Conservation (phyloP, 2,329 filamentous ascomycete species). For the Trichoderma semiorbis region DNA sequence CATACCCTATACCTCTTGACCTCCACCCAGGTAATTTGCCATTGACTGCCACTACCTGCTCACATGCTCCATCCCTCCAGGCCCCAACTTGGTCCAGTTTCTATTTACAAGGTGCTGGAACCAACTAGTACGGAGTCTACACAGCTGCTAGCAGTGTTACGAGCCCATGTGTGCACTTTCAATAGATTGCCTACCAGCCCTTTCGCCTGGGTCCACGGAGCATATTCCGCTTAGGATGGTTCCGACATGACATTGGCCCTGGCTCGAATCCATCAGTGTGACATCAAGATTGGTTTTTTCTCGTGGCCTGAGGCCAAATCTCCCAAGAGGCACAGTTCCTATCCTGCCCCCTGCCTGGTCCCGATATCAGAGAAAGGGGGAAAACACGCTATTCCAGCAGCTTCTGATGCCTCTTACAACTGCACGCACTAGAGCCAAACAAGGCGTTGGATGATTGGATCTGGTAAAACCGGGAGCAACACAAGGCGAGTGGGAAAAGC, state of each 20-base stretch:
- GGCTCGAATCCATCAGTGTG: slow-evolving; percentile 11
- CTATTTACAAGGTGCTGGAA: background rate
- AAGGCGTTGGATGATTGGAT: background rate
- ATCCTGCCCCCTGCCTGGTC: background rate
- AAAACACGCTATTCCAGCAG: background rate
- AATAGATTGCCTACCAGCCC: slow-evolving; percentile 17
- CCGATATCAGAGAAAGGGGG: background rate
- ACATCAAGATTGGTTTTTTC: background rate
- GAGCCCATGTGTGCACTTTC: background rate
- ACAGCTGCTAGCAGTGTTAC: background rate
- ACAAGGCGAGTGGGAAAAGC: slow-evolving; percentile 1
- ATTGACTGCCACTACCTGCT: background rate
- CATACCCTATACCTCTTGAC: background rate
- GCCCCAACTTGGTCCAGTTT: background rate
- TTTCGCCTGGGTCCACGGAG: slow-evolving; percentile 6
- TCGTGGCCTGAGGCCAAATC: background rate
- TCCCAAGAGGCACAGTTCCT: background rate
- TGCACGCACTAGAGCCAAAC: background rate
- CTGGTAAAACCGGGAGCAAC: slow-evolving; percentile 1
- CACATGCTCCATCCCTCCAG: background rate
- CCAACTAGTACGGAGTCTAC: background rate
- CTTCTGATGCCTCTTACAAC: background rate
- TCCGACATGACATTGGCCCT: slow-evolving; percentile 1
- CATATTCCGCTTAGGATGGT: slow-evolving; percentile 8
- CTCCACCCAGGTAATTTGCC: background rate